A percentile compares a stretch with the other conserved stretches of the same genome.
Conservation (phyloP, 768 basidiomycete species). For the Pholiota molesta region DNA sequence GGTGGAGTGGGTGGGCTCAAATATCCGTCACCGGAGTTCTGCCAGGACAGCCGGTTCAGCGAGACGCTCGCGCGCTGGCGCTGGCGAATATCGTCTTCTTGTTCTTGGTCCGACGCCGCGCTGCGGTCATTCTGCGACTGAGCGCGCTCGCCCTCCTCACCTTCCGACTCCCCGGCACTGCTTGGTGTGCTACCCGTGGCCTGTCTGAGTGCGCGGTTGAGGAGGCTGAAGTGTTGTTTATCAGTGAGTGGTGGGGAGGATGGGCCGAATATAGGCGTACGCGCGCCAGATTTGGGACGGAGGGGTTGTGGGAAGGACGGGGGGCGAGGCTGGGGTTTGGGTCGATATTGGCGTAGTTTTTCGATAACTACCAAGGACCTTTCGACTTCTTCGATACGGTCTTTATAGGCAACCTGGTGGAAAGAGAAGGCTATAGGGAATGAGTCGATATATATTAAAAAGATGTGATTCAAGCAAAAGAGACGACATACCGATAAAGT, state of each 20-base stretch:
- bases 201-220: conserved; percentile 33
- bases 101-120: neutral
- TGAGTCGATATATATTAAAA: neutral
- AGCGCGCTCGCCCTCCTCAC: neutral
- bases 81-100: neutral
- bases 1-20: neutral
- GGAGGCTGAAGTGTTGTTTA: conserved; percentile 45
- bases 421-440: conserved; percentile 61
- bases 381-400: conserved; percentile 64
- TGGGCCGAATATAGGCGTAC: conserved; percentile 46
- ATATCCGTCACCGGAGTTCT: neutral
- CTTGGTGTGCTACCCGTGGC: conserved; percentile 1
- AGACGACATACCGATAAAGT: conserved; percentile 50
- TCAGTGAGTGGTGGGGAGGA: conserved; percentile 39
- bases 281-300: conserved; percentile 36
- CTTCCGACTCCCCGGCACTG: neutral
- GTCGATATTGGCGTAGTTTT: conserved; percentile 65
- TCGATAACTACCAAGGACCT: conserved; percentile 63
- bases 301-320: conserved; percentile 16
- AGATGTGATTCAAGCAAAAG: neutral
- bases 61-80: neutral
- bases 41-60: conserved; percentile 8
- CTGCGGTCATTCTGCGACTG: no score
- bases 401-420: conserved; percentile 76
- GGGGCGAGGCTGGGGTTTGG: conserved; percentile 34